Evolutionary conservation across 1,139 yeast genomes (phyloP).

Genomic region (Sugiyamaella pinicola): DNA sequence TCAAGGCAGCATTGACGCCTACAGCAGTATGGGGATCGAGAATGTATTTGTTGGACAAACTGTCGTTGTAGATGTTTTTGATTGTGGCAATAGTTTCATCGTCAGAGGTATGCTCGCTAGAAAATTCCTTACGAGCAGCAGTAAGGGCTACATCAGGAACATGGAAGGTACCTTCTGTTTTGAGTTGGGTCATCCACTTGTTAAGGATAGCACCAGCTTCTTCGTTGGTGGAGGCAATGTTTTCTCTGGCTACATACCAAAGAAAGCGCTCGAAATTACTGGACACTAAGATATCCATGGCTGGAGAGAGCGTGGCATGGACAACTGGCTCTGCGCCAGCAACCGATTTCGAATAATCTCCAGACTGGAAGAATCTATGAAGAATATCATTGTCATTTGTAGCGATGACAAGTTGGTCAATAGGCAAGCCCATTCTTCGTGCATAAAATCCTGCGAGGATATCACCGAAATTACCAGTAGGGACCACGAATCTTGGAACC

Average conservation of each 20-base stretch:
- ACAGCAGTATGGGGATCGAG: conserved; percentile 97
- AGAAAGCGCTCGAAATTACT: conserved; percentile 94
- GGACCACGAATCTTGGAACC: conserved; percentile 69
- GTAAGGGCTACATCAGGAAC: conserved; percentile 67
- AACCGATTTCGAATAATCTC: conserved; percentile 63
- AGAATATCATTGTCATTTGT: conserved; percentile 94
- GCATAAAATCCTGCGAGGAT: conserved; percentile 96
- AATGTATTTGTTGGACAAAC: conserved; percentile 67
- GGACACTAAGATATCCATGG: conserved; percentile 96
- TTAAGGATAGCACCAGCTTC: conserved; percentile 76
- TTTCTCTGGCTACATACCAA: conserved; percentile 87
- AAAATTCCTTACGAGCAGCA: conserved; percentile 69
- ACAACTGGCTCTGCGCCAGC: conserved; percentile 60
- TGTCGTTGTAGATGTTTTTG: conserved; percentile 59
- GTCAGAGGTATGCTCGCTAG: conserved; percentile 78
- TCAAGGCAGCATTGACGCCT: conserved; percentile 78
- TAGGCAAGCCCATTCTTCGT: conserved; percentile 91
- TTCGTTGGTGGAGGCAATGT: conserved; percentile 56
- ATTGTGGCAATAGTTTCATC: conserved; percentile 77
- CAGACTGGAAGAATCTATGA: conserved; percentile 86
- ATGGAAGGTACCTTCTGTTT: conserved; percentile 70
- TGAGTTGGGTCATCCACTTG: conserved; percentile 78
- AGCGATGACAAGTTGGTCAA: conserved; percentile 83
- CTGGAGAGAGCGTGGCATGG: conserved; percentile 91
- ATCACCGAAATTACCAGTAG: conserved; percentile 98